Conservation (phyloP, 1,139 yeast genomes). For the Zygotorulaspora mrakii region DNA sequence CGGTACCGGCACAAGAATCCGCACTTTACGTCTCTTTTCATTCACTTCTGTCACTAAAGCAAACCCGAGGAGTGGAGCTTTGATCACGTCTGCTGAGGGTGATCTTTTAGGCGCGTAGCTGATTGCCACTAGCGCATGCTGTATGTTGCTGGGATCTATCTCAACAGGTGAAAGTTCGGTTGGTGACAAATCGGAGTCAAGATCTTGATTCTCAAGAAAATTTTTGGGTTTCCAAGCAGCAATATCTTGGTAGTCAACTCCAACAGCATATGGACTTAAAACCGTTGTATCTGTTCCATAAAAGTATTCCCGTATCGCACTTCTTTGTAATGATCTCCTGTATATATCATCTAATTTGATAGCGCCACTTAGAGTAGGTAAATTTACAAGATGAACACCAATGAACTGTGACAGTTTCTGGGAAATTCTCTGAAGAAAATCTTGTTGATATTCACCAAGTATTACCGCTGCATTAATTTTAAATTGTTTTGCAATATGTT, state of each 20-base stretch:
- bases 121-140: conserved; percentile 70
- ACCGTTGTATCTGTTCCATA: conserved; percentile 67
- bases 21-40: conserved; percentile 67
- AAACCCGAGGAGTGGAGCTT: conserved; percentile 64
- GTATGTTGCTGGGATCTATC: conserved; percentile 42
- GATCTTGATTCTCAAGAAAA: conserved; percentile 12
- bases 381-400: conserved; percentile 21
- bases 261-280: conserved; percentile 71
- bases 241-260: conserved; percentile 49
- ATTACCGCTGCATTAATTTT: conserved; percentile 55
- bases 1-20: conserved; percentile 80
- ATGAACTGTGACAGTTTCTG: conserved; percentile 20
- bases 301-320: conserved; percentile 79
- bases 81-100: conserved; percentile 48
- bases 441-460: conserved; percentile 50
- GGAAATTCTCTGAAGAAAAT: conserved; percentile 43
- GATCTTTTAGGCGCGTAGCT: conserved; percentile 59
- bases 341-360: conserved; percentile 71
- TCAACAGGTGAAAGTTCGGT: conserved; percentile 24
- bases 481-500: conserved; percentile 23
- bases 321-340: conserved; percentile 67
- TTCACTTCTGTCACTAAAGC: conserved; percentile 53
- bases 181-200: conserved; percentile 7
- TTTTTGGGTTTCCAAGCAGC: conserved; percentile 47
- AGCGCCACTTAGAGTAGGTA: conserved; percentile 36